Evolutionary conservation across 495 filamentous ascomycete species (phyloP).

Genomic region (Daldinia grandis): DNA sequence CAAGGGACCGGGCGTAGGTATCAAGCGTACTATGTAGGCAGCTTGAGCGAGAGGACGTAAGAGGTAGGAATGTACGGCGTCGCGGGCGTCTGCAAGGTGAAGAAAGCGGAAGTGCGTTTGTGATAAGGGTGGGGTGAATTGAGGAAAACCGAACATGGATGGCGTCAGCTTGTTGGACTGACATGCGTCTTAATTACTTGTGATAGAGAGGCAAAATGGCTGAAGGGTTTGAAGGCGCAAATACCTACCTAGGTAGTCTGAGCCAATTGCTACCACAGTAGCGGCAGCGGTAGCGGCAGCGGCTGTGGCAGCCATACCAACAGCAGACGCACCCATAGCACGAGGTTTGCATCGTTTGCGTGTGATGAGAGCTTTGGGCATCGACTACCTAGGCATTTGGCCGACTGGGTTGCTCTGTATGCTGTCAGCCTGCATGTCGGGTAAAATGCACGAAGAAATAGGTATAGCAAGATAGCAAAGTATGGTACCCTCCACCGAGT

Average conservation of each 20-base stretch:
- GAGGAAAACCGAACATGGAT: conserved; percentile 17
- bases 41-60: conserved; percentile 25
- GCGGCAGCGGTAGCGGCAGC: not conserved
- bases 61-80: conserved; percentile 29
- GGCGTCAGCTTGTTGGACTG: conserved; percentile 29
- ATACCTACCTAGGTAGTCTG: not conserved
- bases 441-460: conserved; percentile 40
- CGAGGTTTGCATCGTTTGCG: not conserved
- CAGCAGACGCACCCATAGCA: not conserved
- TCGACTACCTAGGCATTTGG: conserved; percentile 31
- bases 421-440: conserved; percentile 40
- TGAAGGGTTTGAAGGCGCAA: not conserved
- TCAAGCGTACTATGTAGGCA: conserved; percentile 10
- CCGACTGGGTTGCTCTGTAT: conserved; percentile 25
- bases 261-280: not conserved
- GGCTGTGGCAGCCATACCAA: no score
- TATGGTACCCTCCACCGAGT: conserved; percentile 17
- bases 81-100: conserved; percentile 43
- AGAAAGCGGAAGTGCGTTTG: conserved; percentile 38
- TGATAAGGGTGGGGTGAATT: conserved; percentile 31
- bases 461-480: conserved; percentile 27
- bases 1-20: conserved; percentile 28
- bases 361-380: conserved; percentile 32
- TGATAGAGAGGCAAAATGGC: not conserved
- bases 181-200: conserved; percentile 24